A percentile compares a stretch with the other conserved stretches of the same genome.
phyloP scores from a whole-genome alignment of 1,284 basidiomycete genomes.

The Macrocystidia cucumis region DNA sequence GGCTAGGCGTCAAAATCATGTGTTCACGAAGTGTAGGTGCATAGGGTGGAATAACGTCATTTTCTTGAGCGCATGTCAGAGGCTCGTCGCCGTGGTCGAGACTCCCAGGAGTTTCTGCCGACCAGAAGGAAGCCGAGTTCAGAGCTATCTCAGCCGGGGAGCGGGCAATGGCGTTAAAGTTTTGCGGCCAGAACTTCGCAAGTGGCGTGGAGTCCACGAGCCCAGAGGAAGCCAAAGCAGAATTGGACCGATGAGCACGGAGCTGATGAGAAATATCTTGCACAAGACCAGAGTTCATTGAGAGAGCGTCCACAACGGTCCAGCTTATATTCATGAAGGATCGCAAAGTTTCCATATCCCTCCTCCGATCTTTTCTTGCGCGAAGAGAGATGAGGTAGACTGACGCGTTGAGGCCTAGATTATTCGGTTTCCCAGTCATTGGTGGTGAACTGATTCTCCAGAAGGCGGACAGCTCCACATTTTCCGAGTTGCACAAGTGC shows the following conservation, averaged over 20 bases:
- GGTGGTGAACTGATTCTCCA: too few species aligned
- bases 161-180: constrained; percentile 24
- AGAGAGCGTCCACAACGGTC: constrained; percentile 45
- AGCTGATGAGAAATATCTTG: too few species aligned
- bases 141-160: constrained; percentile 23
- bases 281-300: constrained; percentile 25
- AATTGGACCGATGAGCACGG: too few species aligned
- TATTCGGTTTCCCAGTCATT: too few species aligned
- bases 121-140: constrained; percentile 21
- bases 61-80: constrained; percentile 41
- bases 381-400: constrained; percentile 58
- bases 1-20: constrained; percentile 44
- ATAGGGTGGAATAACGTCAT: constrained; percentile 34
- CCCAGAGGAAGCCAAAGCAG: neutral
- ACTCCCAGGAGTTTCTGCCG: neutral
- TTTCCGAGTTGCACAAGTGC: too few species aligned
- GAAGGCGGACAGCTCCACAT: too few species aligned
- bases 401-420: constrained; percentile 25
- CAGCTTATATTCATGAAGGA: constrained; percentile 35
- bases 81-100: constrained; percentile 11
- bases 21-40: constrained; percentile 31
- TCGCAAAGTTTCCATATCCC: constrained; percentile 47
- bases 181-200: constrained; percentile 38
- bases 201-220: constrained; percentile 2
- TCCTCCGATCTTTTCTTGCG: constrained; percentile 38